A percentile compares a stretch with the other conserved stretches of the same genome.
Evolutionary conservation across 2,329 filamentous ascomycete species (phyloP).

Genomic region (Metarhizium robertsii): DNA sequence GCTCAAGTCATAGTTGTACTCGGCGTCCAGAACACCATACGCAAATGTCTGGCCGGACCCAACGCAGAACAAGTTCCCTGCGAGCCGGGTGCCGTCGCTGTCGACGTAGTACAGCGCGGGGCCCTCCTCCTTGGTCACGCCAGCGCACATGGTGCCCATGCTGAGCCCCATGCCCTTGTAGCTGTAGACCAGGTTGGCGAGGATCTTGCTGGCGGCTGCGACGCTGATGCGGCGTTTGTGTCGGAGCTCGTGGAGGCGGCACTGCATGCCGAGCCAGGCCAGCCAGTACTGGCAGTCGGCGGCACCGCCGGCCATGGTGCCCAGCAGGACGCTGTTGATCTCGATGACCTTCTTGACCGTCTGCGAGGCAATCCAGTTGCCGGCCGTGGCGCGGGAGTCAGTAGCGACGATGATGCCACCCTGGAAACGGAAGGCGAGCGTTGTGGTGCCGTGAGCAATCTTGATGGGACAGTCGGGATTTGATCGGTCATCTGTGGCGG

Average conservation of each 20-base stretch:
- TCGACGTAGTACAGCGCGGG: constrained; percentile 99
- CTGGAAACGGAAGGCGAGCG: constrained; percentile 94
- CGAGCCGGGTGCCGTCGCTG: constrained; percentile 77
- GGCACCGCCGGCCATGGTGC: constrained; percentile 97
- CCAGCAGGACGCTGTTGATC: constrained; percentile 88
- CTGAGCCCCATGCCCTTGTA: constrained; percentile 99
- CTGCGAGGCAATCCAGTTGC: constrained; percentile 99
- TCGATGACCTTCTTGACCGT: constrained; percentile 99
- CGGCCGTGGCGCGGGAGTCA: constrained; percentile 91
- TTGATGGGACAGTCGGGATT: constrained; percentile 98
- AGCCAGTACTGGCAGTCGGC: constrained; percentile 99
- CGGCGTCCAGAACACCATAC: constrained; percentile 92
- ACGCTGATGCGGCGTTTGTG: constrained; percentile 99
- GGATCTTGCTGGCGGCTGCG: constrained; percentile 93
- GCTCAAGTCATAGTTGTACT: constrained; percentile 83
- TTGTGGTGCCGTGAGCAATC: constrained; percentile 97
- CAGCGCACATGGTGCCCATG: constrained; percentile 99
- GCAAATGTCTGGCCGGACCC: constrained; percentile 98
- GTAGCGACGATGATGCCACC: constrained; percentile 97
- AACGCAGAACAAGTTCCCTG: constrained; percentile 96
- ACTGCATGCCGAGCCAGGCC: constrained; percentile 97
- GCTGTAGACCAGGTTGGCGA: constrained; percentile 93
- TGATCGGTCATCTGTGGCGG: constrained; percentile 92
- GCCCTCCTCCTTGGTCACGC: constrained; percentile 89
- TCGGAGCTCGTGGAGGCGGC: constrained; percentile 95